Conservation (phyloP, 805 yeast genomes). For the Brettanomyces anomalus region DNA sequence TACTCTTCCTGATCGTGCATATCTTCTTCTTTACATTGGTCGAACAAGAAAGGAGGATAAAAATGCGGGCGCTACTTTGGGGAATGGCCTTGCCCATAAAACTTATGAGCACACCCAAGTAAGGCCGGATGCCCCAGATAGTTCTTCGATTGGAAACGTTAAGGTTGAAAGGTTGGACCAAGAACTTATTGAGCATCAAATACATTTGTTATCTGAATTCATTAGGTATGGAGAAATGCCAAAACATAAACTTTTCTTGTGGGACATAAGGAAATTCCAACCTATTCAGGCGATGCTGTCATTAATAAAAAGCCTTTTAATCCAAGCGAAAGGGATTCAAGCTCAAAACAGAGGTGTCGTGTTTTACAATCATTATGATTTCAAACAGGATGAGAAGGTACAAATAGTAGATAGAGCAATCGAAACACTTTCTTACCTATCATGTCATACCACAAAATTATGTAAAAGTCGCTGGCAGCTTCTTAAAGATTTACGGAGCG, state of each 20-base stretch:
- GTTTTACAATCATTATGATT: not conserved
- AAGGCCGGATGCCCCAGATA: constrained; percentile 1
- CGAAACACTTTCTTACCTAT: constrained; percentile 14
- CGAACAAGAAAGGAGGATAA: constrained; percentile 2
- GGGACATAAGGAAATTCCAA: constrained; percentile 21
- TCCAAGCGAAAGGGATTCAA: constrained; percentile 6
- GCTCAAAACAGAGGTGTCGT: not conserved
- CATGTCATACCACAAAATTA: constrained; percentile 18
- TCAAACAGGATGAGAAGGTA: constrained; percentile 9
- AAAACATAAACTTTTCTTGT: constrained; percentile 10
- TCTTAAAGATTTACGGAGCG: constrained; percentile 13
- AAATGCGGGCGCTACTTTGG: not conserved
- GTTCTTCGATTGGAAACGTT: constrained; percentile 10
- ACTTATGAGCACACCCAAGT: not conserved
- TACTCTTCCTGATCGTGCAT: constrained; percentile 15
- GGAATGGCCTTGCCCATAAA: not conserved
- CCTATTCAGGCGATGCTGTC: constrained; percentile 17
- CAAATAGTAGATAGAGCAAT: constrained; percentile 10
- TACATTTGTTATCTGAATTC: constrained; percentile 14
- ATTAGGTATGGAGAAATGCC: constrained; percentile 17
- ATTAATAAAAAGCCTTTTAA: constrained; percentile 10
- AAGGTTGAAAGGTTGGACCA: constrained; percentile 4
- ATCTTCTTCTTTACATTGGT: constrained; percentile 10
- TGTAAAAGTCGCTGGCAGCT: constrained; percentile 22
- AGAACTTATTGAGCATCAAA: constrained; percentile 9